These are phyloP conservation scores for Hippophae gyantsensis DNA, from an alignment of 306 rosid species.

Conservation along the genomic window DNA sequence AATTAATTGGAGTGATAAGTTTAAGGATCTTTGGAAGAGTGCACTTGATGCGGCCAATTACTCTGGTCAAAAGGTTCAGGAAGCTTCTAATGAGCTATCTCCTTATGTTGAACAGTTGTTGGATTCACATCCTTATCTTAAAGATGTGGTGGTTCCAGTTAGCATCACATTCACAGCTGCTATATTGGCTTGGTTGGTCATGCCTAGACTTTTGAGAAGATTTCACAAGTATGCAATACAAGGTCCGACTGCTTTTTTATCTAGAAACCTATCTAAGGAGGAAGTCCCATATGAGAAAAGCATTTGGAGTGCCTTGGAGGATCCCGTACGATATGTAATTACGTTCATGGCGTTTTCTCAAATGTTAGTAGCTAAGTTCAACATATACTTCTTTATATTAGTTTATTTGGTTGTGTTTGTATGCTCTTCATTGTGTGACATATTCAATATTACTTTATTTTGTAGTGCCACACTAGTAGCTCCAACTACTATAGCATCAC, in stretches of 20 bases:
- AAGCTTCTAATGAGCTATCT: constrained; percentile 47
- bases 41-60: constrained; percentile 42
- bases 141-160: constrained; percentile 50
- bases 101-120: constrained; percentile 56
- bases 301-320: constrained; percentile 93
- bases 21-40: constrained; percentile 51
- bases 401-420: constrained; percentile 4
- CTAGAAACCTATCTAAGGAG: constrained; percentile 28
- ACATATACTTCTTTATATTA: constrained; percentile 5
- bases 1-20: constrained; percentile 48
- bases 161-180: constrained; percentile 53
- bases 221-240: constrained; percentile 58
- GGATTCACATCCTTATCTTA: constrained; percentile 62
- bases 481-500: constrained; percentile 67
- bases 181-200: constrained; percentile 67
- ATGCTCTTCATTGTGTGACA: constrained; percentile 16
- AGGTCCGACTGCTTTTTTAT: constrained; percentile 41
- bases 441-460: constrained; percentile 28
- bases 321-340: constrained; percentile 66
- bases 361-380: constrained; percentile 48
- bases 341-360: constrained; percentile 81
- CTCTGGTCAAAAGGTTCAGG: constrained; percentile 54
- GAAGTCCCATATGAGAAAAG: constrained; percentile 69
- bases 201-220: constrained; percentile 76
- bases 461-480: constrained; percentile 74